Conservation (phyloP, 2,329 filamentous ascomycete genomes). For the Eutypella sp. region DNA sequence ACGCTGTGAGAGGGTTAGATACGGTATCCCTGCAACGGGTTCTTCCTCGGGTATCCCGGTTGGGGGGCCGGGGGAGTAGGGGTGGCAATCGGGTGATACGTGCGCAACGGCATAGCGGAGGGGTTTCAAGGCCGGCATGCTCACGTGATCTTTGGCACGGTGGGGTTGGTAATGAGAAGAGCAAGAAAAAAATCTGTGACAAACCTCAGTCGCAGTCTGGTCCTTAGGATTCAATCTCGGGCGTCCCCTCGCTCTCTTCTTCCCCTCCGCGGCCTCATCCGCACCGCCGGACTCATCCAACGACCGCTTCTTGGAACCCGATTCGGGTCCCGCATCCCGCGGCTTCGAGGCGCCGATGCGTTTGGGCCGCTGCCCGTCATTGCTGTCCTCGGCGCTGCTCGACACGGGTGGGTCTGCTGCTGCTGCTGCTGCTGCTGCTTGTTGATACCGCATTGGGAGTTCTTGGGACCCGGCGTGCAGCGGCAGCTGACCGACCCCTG, state of each 20-base stretch:
- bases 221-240: slow-evolving; percentile 73
- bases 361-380: slow-evolving; percentile 27
- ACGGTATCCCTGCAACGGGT: neutral
- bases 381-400: slow-evolving; percentile 42
- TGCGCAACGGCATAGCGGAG: neutral
- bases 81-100: too few species aligned
- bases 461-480: slow-evolving; percentile 4
- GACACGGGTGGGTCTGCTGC: slow-evolving; percentile 40
- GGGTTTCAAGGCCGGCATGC: neutral
- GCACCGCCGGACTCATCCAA: slow-evolving; percentile 22
- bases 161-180: slow-evolving; percentile 3
- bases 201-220: slow-evolving; percentile 72
- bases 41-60: too few species aligned
- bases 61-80: too few species aligned
- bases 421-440: too few species aligned
- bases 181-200: slow-evolving; percentile 30
- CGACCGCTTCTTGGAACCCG: slow-evolving; percentile 28
- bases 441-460: slow-evolving; percentile 24
- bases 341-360: slow-evolving; percentile 10
- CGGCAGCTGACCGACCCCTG: neutral
- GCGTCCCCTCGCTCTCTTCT: slow-evolving; percentile 64
- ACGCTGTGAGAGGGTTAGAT: slow-evolving; percentile 44
- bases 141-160: neutral
- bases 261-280: slow-evolving; percentile 39
- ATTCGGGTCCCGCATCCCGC: slow-evolving; percentile 10